Conservation (phyloP, 805 yeast species). For the Candida nonsorbophila region DNA sequence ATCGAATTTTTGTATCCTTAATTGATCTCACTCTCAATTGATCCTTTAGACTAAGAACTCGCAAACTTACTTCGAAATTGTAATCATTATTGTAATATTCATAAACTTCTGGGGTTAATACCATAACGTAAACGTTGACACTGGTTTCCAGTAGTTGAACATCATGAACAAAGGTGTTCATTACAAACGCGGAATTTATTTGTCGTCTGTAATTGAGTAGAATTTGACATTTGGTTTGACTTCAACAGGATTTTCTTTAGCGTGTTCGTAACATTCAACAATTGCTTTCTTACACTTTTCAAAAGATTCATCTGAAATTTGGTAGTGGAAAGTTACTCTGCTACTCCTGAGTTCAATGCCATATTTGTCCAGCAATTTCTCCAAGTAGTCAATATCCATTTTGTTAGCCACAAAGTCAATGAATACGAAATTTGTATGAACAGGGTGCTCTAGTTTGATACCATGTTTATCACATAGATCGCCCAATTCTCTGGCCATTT, state of each 20-base stretch:
- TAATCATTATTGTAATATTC: conserved; percentile 24
- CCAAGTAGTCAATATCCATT: conserved; percentile 53
- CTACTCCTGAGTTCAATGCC: conserved; percentile 65
- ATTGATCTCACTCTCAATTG: conserved; percentile 39
- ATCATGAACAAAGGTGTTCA: too few species aligned
- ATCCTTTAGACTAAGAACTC: conserved; percentile 33
- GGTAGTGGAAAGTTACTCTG: conserved; percentile 75
- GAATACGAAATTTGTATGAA: conserved; percentile 80
- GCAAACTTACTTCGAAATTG: conserved; percentile 45
- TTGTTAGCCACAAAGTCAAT: conserved; percentile 50
- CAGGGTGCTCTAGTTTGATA: conserved; percentile 64
- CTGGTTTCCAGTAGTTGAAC: background rate
- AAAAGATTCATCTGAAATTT: conserved; percentile 24
- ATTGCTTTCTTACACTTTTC: conserved; percentile 43
- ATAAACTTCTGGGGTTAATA: conserved; percentile 9
- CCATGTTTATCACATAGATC: conserved; percentile 48
- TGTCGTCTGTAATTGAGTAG: too few species aligned
- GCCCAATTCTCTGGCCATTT: conserved; percentile 48
- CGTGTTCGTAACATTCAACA: conserved; percentile 51
- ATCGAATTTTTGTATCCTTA: conserved; percentile 26
- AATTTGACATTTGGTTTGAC: too few species aligned
- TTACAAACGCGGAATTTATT: too few species aligned
- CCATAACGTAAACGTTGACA: too few species aligned
- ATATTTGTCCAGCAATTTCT: conserved; percentile 51
- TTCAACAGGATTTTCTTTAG: conserved; percentile 46